phyloP scores from a whole-genome alignment of 2,329 filamentous ascomycete species.

The Diaporthe ilicicola region DNA sequence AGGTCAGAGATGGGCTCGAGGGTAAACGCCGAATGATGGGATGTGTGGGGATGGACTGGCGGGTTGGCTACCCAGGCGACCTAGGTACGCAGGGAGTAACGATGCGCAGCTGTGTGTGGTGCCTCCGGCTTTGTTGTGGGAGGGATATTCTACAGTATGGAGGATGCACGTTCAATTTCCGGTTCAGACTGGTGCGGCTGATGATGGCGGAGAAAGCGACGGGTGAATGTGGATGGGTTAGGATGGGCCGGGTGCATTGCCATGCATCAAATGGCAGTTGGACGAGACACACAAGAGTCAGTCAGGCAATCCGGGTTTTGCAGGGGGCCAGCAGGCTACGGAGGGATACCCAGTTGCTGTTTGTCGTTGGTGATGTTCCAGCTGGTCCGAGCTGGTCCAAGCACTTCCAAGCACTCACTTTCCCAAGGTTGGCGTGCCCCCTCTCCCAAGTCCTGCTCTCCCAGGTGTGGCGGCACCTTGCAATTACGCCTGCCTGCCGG shows the following conservation, averaged over 20 bases:
- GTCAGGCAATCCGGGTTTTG: neutral
- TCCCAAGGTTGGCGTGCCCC: slow-evolving; percentile 1
- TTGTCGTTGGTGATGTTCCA: slow-evolving; percentile 62
- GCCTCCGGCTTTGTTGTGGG: neutral
- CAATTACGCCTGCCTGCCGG: slow-evolving; percentile 22
- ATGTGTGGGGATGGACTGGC: slow-evolving; percentile 14
- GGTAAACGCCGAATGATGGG: slow-evolving; percentile 3
- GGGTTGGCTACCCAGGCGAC: neutral
- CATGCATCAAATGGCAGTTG: slow-evolving; percentile 13
- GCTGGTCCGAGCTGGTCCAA: slow-evolving; percentile 23
- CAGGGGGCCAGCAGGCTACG: slow-evolving; percentile 5
- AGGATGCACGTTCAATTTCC: neutral
- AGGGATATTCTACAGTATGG: neutral
- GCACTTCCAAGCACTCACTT: slow-evolving; percentile 16
- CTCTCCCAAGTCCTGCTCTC: neutral
- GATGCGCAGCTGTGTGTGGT: slow-evolving; percentile 11
- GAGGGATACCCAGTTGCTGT: slow-evolving; percentile 46
- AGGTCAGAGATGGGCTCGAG: slow-evolving; percentile 8
- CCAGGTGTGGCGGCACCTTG: slow-evolving; percentile 12
- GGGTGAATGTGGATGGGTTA: neutral
- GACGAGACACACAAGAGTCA: slow-evolving; percentile 8
- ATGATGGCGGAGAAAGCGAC: neutral
- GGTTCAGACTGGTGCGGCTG: neutral
- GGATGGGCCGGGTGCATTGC: slow-evolving; percentile 9
- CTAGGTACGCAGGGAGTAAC: slow-evolving; percentile 10